These are phyloP conservation scores for Botrytis aclada DNA, from an alignment of 2,329 filamentous ascomycete genomes.

Conservation along the genomic window DNA sequence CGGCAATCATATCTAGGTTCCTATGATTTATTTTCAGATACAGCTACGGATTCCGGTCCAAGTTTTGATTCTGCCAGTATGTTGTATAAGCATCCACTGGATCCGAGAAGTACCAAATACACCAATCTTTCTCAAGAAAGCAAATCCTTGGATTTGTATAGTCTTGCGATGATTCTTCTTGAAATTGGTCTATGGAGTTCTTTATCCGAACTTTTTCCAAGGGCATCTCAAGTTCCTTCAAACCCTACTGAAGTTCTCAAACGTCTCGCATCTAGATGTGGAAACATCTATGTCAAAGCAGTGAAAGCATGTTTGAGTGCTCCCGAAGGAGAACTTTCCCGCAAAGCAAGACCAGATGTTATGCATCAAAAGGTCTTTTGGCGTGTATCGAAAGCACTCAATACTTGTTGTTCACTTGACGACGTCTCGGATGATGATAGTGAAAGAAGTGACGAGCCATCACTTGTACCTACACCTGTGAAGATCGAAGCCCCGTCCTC, in stretches of 20 bases:
- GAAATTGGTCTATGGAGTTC: constrained; percentile 75
- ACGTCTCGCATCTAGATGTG: constrained; percentile 52
- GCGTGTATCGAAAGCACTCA: constrained; percentile 48
- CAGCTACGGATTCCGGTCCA: constrained; percentile 38
- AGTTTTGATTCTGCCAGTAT: constrained; percentile 22
- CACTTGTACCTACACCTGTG: constrained; percentile 31
- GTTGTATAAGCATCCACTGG: constrained; percentile 63
- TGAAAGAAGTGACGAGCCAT: constrained; percentile 47
- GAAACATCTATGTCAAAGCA: constrained; percentile 71
- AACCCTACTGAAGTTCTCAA: constrained; percentile 32
- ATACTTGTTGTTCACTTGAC: constrained; percentile 61
- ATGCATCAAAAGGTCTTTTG: constrained; percentile 56
- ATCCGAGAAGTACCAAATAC: constrained; percentile 50
- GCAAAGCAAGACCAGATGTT: constrained; percentile 47
- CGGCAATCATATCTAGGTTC: constrained; percentile 68
- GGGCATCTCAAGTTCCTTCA: constrained; percentile 29
- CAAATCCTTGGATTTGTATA: constrained; percentile 66
- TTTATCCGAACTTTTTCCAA: constrained; percentile 42
- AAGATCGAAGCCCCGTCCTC: constrained; percentile 27
- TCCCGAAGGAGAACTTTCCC: constrained; percentile 59
- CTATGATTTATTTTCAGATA: constrained; percentile 66
- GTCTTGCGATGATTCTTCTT: constrained; percentile 68
- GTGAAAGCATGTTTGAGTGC: constrained; percentile 69
- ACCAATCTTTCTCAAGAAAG: constrained; percentile 54
- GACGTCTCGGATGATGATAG: constrained; percentile 54